These are phyloP conservation scores for Rugiboletus extremiorientalis DNA, from an alignment of 1,284 basidiomycete species.

Conservation along the genomic window DNA sequence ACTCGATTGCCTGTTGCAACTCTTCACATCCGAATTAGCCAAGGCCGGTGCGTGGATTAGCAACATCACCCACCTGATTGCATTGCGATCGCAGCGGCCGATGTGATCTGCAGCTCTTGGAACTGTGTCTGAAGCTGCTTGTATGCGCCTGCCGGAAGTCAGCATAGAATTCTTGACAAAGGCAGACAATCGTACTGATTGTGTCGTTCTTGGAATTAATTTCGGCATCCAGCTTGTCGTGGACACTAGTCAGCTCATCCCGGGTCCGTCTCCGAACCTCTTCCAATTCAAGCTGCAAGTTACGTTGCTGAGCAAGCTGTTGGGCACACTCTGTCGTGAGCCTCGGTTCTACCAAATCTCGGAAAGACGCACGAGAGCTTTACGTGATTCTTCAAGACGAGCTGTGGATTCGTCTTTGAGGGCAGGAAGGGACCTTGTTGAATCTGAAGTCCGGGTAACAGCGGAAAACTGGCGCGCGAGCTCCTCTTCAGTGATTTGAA, in stretches of 20 bases:
- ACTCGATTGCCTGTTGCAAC: constrained; percentile 60
- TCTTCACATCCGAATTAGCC: constrained; percentile 39
- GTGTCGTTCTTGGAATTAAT: constrained; percentile 56
- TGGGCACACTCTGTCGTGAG: constrained; percentile 1
- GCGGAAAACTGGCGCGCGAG: constrained; percentile 56
- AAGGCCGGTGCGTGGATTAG: background rate
- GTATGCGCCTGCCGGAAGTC: constrained; percentile 47
- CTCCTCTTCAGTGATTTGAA: constrained; percentile 64
- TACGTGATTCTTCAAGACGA: constrained; percentile 70
- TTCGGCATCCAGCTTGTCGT: constrained; percentile 57
- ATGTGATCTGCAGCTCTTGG: constrained; percentile 67
- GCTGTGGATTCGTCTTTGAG: constrained; percentile 67
- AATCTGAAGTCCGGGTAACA: constrained; percentile 24
- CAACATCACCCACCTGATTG: constrained; percentile 48
- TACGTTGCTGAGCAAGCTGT: constrained; percentile 68
- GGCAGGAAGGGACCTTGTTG: constrained; percentile 52
- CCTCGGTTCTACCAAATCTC: background rate
- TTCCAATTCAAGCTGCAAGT: constrained; percentile 63
- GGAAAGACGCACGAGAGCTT: constrained; percentile 54
- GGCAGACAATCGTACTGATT: constrained; percentile 41
- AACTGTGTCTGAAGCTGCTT: constrained; percentile 59
- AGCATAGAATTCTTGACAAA: background rate
- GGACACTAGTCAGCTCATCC: constrained; percentile 58
- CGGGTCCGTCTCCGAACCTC: constrained; percentile 59
- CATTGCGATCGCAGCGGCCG: constrained; percentile 57